Evolutionary conservation across 1,139 yeast genomes (phyloP).

Genomic region (Yamadazyma spencermartinsiae): DNA sequence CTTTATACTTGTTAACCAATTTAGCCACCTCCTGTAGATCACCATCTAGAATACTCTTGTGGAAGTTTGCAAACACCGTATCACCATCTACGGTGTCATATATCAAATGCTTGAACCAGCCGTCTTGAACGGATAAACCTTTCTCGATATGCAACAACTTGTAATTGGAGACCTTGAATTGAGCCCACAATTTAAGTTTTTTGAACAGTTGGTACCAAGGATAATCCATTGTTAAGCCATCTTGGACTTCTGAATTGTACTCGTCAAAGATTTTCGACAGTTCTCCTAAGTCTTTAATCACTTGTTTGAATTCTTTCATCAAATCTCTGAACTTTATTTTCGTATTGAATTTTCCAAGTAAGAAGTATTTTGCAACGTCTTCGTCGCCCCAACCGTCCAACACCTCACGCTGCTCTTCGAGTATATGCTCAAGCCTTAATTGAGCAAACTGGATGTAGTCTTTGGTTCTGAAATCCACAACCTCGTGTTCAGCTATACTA

Average conservation of each 20-base stretch:
- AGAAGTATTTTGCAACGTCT: slow-evolving; percentile 23
- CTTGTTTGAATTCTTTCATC: slow-evolving; percentile 11
- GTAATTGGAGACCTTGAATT: slow-evolving; percentile 54
- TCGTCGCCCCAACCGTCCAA: slow-evolving; percentile 24
- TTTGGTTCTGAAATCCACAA: slow-evolving; percentile 31
- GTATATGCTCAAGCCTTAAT: slow-evolving; percentile 20
- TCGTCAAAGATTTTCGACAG: slow-evolving; percentile 34
- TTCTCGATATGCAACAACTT: slow-evolving; percentile 53
- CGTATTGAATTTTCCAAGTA: slow-evolving; percentile 24
- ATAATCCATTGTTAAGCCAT: slow-evolving; percentile 54
- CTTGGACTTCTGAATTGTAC: slow-evolving; percentile 41
- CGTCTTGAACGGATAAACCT: slow-evolving; percentile 17
- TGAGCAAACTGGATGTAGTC: slow-evolving; percentile 24
- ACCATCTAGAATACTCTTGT: neutral
- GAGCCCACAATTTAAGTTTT: slow-evolving; percentile 59
- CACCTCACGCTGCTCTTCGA: slow-evolving; percentile 12
- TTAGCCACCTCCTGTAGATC: slow-evolving; percentile 1
- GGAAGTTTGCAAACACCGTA: neutral
- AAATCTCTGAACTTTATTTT: slow-evolving; percentile 19
- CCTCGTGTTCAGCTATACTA: slow-evolving; percentile 43
- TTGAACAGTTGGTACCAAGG: slow-evolving; percentile 68
- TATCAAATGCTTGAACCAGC: slow-evolving; percentile 26
- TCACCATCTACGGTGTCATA: slow-evolving; percentile 17
- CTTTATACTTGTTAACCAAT: neutral
- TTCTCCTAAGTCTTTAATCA: slow-evolving; percentile 2